These are phyloP conservation scores for Ophiorrhiza pumila DNA, from an alignment of 257 asterid species.

Conservation along the genomic window DNA sequence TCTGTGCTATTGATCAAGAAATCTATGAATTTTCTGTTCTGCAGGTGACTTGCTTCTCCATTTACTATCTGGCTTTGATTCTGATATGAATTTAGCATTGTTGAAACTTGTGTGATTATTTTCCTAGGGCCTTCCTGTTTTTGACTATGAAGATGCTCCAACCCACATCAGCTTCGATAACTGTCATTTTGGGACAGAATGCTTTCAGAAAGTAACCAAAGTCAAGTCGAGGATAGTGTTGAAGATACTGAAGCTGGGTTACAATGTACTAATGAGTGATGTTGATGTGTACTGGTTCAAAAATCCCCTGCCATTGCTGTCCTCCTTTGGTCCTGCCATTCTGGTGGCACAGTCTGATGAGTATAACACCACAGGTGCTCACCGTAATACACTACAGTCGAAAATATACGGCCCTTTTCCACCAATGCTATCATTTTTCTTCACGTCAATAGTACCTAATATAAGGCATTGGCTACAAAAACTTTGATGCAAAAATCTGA, in stretches of 20 bases:
- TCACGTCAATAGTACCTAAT: background rate
- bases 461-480: background rate
- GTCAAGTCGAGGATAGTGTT: constrained; percentile 87
- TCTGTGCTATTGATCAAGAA: constrained; percentile 78
- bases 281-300: constrained; percentile 51
- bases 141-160: constrained; percentile 55
- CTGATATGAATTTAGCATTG: background rate
- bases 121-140: constrained; percentile 76
- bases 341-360: constrained; percentile 92
- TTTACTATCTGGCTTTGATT: background rate
- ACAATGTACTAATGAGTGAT: constrained; percentile 48
- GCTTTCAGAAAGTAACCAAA: constrained; percentile 90
- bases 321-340: constrained; percentile 69
- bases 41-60: constrained; percentile 54
- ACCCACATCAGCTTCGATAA: constrained; percentile 74
- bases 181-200: constrained; percentile 93
- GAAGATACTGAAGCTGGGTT: constrained; percentile 76
- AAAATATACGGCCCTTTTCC: background rate
- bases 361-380: constrained; percentile 58
- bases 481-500: background rate
- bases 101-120: background rate
- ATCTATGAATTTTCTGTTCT: constrained; percentile 62
- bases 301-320: constrained; percentile 71
- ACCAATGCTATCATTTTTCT: background rate
- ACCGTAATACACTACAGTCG: background rate